Evolutionary conservation across 139 green algal species (phyloP).

Genomic region (Desmodesmus armatus): DNA sequence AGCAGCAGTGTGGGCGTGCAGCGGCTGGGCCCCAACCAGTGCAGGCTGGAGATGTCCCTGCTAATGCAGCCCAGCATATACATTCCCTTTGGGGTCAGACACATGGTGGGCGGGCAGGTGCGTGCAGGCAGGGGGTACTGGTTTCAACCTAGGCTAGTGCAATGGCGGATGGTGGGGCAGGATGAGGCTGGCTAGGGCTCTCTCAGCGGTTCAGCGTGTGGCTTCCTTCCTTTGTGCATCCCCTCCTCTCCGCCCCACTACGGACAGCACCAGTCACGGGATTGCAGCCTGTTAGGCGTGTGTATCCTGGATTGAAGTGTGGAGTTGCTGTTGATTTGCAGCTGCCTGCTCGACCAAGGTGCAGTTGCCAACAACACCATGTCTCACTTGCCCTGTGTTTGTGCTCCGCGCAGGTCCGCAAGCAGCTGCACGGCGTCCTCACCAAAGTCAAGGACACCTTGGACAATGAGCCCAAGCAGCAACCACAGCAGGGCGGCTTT

Average conservation of each 20-base stretch:
- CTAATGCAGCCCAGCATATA: slow-evolving; percentile 45
- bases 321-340: not conserved
- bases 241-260: no score
- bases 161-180: no score
- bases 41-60: slow-evolving; percentile 35
- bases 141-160: no score
- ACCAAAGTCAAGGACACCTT: slow-evolving; percentile 26
- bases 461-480: slow-evolving; percentile 17
- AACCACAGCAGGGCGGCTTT: slow-evolving; percentile 1
- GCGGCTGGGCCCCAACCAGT: not conserved
- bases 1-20: slow-evolving; percentile 38
- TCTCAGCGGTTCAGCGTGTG: no score
- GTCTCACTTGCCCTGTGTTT: no score
- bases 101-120: slow-evolving; percentile 41
- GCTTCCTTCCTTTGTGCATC: no score
- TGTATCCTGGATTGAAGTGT: not conserved
- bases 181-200: no score
- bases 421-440: slow-evolving; percentile 22
- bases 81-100: slow-evolving; percentile 24
- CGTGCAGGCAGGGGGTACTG: not conserved
- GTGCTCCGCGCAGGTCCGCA: slow-evolving; percentile 16
- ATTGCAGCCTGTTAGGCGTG: not conserved
- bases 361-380: not conserved
- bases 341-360: no score
- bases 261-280: not conserved